Base-by-base conservation (phyloP, 805 yeast genomes). In the Starmera amethionina region DNA sequence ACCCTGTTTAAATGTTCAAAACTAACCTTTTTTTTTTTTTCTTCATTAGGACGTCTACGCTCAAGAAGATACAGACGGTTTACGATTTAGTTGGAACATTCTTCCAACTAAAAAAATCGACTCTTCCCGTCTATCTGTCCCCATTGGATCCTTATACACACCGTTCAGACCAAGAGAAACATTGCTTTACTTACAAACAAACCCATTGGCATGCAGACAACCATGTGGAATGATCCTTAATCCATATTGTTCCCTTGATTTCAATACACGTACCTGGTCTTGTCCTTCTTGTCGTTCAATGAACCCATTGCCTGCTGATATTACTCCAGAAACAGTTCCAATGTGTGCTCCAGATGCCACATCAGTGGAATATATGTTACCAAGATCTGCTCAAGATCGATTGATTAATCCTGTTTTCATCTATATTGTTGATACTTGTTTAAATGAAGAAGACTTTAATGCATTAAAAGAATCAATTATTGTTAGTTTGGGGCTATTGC, bases 51-150 rank as follows among this genome's bases (percentile, higher is more conserved):
- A 43, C n/a, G 73, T 75, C 48, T 79, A 74, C 50, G 64, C 64
- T 14, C 61, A 63, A 37, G 83, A 77, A 50, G 82, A 77, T 50
- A 52, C 52, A 14, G 79, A 78, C 41, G 85, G 84, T 13, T 72
- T 77, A 34, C 63, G 85, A 38, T 67, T 76, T 52, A 65, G 82
- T 8, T 79, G 85, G 82, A 77, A 75, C 48, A 62, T 65, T 9
- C 58, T 79, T 12, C 83, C 84, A 6, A 62, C 69, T 34, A 64
- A 75, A n/a, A 72, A 69, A 49, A 60, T 67, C 34, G 79, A 75
- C 37, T 72, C 73, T 38, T 64, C 67, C 29, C 56, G 79, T 39
- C 65, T 72, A 38, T 66, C 72, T 1, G 69, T 77, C 10, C 83
- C 83, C 3, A 52, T 75, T 29, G 77, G 79, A 0, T 67, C 79